phyloP scores from a whole-genome alignment of 129 eudicot species.

The carrot (Daucus carota) region DH1_v3.0 NC_030383.2:56370001-56370500 shows the following conservation, averaged over 20 bases:
- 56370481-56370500: no score
- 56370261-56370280: neutral
- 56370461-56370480: no score
- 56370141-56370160: neutral
- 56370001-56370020: neutral
- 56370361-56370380: no score
- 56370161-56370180: neutral
- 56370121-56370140: no score
- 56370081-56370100: neutral
- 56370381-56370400: no score
- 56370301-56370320: no score
- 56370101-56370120: no score
- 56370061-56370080: constrained; percentile 18
- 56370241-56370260: neutral
- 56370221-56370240: neutral
- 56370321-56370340: neutral
- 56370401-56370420: no score
- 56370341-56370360: neutral
- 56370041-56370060: constrained; percentile 4
- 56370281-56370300: neutral
- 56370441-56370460: no score
- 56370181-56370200: constrained; percentile 1
- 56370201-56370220: neutral
- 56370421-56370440: no score
- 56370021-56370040: neutral